phyloP scores from a whole-genome alignment of 2,329 filamentous ascomycete species.

The Microdochium nivale region DNA sequence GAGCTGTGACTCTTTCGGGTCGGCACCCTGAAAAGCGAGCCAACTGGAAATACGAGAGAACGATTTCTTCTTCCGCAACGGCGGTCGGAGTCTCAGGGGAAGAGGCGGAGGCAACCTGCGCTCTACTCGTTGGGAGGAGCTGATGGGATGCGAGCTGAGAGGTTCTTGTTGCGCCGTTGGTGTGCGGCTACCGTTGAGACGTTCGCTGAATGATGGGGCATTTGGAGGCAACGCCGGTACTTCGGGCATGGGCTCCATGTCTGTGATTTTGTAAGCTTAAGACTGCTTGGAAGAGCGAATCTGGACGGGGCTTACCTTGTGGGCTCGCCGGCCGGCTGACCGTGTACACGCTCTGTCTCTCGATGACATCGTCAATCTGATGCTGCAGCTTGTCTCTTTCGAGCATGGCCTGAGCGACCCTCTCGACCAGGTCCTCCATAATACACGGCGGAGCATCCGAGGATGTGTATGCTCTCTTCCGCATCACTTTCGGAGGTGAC shows the following conservation, averaged over 20 bases:
- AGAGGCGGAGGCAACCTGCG: conserved; percentile 39
- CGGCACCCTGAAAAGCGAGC: conserved; percentile 36
- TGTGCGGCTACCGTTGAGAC: conserved; percentile 35
- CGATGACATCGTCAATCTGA: conserved; percentile 50
- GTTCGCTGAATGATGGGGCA: conserved; percentile 49
- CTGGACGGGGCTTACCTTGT: conserved; percentile 28
- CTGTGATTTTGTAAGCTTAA: conserved; percentile 17
- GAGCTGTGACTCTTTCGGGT: conserved; percentile 27
- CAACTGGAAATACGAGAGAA: conserved; percentile 54
- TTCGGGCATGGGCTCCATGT: conserved; percentile 42
- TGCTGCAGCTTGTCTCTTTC: conserved; percentile 51
- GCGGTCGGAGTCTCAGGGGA: conserved; percentile 49
- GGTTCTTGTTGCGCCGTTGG: neutral
- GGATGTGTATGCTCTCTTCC: conserved; percentile 34
- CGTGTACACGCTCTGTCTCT: conserved; percentile 50
- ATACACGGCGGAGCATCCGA: conserved; percentile 21
- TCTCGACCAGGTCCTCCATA: conserved; percentile 42
- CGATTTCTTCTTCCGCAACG: conserved; percentile 57
- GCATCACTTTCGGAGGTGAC: conserved; percentile 27
- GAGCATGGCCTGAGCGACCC: conserved; percentile 47
- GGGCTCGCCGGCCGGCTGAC: conserved; percentile 44
- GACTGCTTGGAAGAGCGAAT: conserved; percentile 1
- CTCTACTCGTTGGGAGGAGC: neutral
- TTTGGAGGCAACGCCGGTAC: conserved; percentile 48
- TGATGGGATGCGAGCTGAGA: conserved; percentile 12